Evolutionary conservation across 106 monocot species (phyloP).

Genomic region (Acorus gramineus): DNA sequence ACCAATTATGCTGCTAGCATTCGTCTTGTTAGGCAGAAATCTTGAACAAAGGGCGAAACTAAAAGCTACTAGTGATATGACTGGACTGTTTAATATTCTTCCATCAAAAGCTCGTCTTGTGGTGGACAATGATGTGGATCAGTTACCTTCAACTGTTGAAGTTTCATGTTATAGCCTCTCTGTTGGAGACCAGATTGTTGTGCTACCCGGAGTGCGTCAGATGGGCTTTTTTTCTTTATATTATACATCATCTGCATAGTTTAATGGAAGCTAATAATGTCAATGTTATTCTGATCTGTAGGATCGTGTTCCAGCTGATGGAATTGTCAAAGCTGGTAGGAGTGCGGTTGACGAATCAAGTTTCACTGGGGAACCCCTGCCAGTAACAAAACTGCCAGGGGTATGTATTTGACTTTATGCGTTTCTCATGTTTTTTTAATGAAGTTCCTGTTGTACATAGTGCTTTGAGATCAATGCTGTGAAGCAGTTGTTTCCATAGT

Average conservation of each 20-base stretch:
- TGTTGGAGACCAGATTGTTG: conserved; percentile 77
- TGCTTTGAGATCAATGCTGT: not conserved
- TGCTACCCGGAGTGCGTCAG: conserved; percentile 78
- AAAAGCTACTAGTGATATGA: conserved; percentile 99
- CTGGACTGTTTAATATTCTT: conserved; percentile 87
- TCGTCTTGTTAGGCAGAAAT: conserved; percentile 94
- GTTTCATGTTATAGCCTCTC: conserved; percentile 76
- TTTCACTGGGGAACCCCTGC: conserved; percentile 93
- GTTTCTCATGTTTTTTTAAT: not conserved
- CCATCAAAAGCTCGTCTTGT: conserved; percentile 86
- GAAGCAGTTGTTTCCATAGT: not conserved
- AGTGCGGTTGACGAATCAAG: conserved; percentile 98
- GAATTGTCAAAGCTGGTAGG: conserved; percentile 82
- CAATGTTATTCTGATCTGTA: conserved; percentile 13
- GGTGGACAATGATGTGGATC: conserved; percentile 32
- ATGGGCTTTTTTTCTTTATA: not conserved
- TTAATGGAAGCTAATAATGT: no score
- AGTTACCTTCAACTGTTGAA: conserved; percentile 51
- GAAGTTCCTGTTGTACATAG: not conserved
- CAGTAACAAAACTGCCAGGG: conserved; percentile 86
- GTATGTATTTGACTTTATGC: conserved; percentile 24
- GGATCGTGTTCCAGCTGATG: conserved; percentile 99
- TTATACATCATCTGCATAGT: not conserved
- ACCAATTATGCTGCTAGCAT: conserved; percentile 97
- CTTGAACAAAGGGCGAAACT: conserved; percentile 98